Conservation (phyloP, 78 protist species). For the Dictyostelium firmibasis region DNA sequence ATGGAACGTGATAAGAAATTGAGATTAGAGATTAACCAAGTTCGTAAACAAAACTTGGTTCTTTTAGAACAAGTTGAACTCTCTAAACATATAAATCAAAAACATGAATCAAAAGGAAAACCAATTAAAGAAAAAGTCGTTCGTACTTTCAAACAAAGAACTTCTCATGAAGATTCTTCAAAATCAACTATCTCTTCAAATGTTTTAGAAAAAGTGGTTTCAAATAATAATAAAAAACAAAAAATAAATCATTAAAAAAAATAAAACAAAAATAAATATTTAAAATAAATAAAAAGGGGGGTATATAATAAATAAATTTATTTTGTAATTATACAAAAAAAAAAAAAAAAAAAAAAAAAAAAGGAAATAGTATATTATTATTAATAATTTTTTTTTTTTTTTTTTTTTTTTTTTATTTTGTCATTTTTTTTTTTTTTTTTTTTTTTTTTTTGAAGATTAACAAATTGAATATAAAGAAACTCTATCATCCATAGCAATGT, state of each 20-base stretch:
- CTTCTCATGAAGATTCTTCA: constrained; percentile 18
- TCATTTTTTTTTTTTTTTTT: not conserved
- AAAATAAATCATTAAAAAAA: not conserved
- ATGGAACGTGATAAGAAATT: constrained; percentile 56
- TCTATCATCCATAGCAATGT: not conserved
- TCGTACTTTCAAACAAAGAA: constrained; percentile 70
- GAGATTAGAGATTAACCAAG: constrained; percentile 17
- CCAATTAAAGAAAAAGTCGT: constrained; percentile 12
- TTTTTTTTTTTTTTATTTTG: no score
- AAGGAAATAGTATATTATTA: no score
- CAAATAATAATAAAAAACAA: constrained; percentile 16
- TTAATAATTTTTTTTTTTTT: no score
- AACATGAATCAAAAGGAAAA: not conserved
- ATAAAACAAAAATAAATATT: no score
- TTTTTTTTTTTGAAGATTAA: not conserved
- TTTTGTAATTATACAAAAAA: no score
- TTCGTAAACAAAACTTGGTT: constrained; percentile 30
- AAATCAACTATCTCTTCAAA: not conserved
- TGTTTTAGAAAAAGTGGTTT: not conserved
- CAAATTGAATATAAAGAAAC: not conserved
- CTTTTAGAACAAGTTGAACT: constrained; percentile 40
- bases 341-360: no score
- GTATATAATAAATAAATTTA: not conserved
- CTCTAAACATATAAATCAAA: constrained; percentile 31
- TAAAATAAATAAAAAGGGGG: not conserved